Evolutionary conservation across 495 filamentous ascomycete genomes (phyloP).

Genomic region (Apiosordaria backusii): DNA sequence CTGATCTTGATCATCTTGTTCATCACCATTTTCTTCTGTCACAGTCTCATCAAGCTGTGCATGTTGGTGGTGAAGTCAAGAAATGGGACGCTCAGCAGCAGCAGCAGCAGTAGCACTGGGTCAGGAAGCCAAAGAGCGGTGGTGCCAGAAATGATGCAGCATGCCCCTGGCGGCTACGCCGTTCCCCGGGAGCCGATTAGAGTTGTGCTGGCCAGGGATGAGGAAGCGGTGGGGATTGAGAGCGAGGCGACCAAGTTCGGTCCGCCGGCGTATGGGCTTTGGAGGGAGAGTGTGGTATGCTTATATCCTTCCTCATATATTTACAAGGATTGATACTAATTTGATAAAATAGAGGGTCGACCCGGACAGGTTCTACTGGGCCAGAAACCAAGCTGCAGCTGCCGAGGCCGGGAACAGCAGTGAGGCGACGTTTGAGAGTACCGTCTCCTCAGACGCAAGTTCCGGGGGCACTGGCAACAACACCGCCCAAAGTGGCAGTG

Average conservation of each 20-base stretch:
- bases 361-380: constrained; percentile 77
- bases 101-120: constrained; percentile 24
- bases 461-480: constrained; percentile 22
- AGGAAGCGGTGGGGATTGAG: constrained; percentile 54
- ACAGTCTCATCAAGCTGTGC: constrained; percentile 69
- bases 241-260: constrained; percentile 54
- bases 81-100: constrained; percentile 7
- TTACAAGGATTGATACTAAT: neutral
- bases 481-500: constrained; percentile 19
- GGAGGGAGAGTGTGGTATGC: constrained; percentile 79
- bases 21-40: constrained; percentile 72
- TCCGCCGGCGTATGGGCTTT: constrained; percentile 85
- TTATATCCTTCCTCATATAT: neutral
- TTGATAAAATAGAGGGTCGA: constrained; percentile 57
- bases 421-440: neutral
- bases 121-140: constrained; percentile 32
- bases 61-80: constrained; percentile 52
- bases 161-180: constrained; percentile 46
- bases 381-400: constrained; percentile 50
- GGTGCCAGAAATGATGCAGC: constrained; percentile 34
- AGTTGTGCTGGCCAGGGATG: constrained; percentile 59
- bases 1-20: constrained; percentile 71
- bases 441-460: constrained; percentile 6
- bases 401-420: constrained; percentile 21
- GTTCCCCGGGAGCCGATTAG: constrained; percentile 60